Evolutionary conservation across 1,284 basidiomycete species (phyloP), one percentile per base, ranked within the genome.

Genomic region (Paramarasmius palmivorus): DNA sequence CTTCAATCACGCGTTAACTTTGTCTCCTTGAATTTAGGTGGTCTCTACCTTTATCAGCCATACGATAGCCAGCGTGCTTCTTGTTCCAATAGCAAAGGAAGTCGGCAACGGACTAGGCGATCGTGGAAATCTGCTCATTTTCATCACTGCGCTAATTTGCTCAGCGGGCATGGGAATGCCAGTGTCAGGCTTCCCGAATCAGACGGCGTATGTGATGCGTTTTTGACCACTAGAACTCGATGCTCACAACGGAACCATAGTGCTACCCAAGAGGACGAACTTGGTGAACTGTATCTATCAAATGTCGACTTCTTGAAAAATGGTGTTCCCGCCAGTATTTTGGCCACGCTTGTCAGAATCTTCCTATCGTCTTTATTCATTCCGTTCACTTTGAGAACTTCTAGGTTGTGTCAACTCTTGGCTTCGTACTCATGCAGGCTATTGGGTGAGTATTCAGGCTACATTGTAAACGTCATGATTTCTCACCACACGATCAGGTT

Each of bases 161-260:
- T 95, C 93, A 26, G 82, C 93, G 2, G 97, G 96, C 1, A 99
- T 99, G 96, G 97, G 95, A 5, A 90, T 99, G 79, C 95, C 95
- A 3, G 95, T 98, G 34, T 95, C 92, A 56, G 96, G 96, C 5
- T 98, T 99, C 77, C 96, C 95, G 0, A 98, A 98, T 70, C 92
- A 95, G 74, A 94, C 92, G 52, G 93, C 92, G 91, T 93, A 71
- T 66, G 91, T 86, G 22, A 14, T 46, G n/a, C 10, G 44, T 8
- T 50, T 50, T 41, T 17, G 52, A 38, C 49, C 44, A 42, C 47
- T 49, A 46, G 54, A 15, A 52, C 45, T 41, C 53, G 29, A 49
- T 55, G 51, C 55, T 26, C 56, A 15, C 48, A 39, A 14, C 46
- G 39, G 50, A 42, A 34, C 49, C 9, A 7, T 61, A 94, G 92